Evolutionary conservation across 495 filamentous ascomycete species (phyloP).

Genomic region (Penicillium atrosanguineum): DNA sequence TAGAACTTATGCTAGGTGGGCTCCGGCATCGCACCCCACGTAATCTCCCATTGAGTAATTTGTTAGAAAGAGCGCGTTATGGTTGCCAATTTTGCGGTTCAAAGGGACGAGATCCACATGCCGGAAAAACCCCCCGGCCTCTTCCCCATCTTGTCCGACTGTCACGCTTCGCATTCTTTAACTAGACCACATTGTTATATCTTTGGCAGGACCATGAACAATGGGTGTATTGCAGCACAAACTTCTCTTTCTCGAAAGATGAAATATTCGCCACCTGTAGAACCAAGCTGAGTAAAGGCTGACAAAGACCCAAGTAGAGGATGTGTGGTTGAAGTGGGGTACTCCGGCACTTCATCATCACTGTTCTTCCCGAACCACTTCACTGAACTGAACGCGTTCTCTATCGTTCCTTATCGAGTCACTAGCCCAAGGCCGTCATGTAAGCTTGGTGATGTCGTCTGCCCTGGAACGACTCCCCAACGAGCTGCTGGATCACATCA

Average conservation of each 20-base stretch:
- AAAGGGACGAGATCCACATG: not conserved
- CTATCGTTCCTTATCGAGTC: not conserved
- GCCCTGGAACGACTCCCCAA: constrained; percentile 31
- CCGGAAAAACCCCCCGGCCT: not conserved
- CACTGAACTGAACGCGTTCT: not conserved
- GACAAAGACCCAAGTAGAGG: constrained; percentile 25
- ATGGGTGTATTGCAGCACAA: not conserved
- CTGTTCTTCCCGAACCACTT: constrained; percentile 16
- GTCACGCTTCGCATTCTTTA: not conserved
- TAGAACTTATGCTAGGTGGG: not conserved
- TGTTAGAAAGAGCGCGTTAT: not conserved
- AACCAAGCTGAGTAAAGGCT: constrained; percentile 22
- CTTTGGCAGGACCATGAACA: not conserved
- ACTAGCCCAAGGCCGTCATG: not conserved
- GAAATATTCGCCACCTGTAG: not conserved
- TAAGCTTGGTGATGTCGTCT: constrained; percentile 16
- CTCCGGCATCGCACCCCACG: not conserved
- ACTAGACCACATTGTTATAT: not conserved
- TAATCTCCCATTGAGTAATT: not conserved
- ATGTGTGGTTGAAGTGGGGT: constrained; percentile 12
- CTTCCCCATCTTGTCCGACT: not conserved
- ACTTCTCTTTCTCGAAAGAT: not conserved
- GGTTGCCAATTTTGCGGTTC: not conserved
- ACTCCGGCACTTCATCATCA: constrained; percentile 21
- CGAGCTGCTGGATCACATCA: constrained; percentile 42